Conservation (phyloP, 1,284 basidiomycete species). For the Moesziomyces antarcticus region DNA sequence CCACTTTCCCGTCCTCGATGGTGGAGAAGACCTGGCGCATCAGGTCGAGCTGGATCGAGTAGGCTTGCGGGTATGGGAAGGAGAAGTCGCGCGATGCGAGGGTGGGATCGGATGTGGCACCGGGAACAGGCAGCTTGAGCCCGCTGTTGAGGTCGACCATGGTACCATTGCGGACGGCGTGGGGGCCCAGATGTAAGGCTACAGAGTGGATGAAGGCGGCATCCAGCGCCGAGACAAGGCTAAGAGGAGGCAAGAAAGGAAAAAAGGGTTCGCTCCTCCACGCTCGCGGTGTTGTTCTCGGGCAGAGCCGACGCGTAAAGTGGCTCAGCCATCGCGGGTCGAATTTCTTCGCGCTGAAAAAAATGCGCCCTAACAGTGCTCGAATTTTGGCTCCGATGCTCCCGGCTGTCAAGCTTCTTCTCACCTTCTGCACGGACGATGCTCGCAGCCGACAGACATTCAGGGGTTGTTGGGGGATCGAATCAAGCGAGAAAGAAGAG, state of each 20-base stretch:
- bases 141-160: conserved; percentile 3
- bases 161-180: conserved; percentile 1
- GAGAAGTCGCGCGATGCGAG: conserved; percentile 42
- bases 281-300: neutral
- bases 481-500: too few species aligned
- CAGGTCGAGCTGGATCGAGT: conserved; percentile 85
- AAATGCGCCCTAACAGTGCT: too few species aligned
- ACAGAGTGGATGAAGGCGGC: too few species aligned
- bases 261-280: conserved; percentile 7
- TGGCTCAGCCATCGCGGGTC: neutral
- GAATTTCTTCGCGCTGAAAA: too few species aligned
- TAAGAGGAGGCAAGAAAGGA: neutral
- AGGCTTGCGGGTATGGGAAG: conserved; percentile 72
- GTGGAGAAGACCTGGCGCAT: conserved; percentile 87
- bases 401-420: too few species aligned
- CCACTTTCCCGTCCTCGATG: conserved; percentile 79
- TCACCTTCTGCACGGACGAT: too few species aligned
- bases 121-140: conserved; percentile 27
- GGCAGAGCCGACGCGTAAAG: conserved; percentile 22
- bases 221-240: too few species aligned
- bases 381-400: too few species aligned
- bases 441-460: too few species aligned
- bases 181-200: too few species aligned
- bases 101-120: conserved; percentile 5
- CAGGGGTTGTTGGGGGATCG: too few species aligned